These are phyloP conservation scores for Magnaporthiopsis incrustans DNA, from an alignment of 2,329 filamentous ascomycete genomes.

Conservation along the genomic window DNA sequence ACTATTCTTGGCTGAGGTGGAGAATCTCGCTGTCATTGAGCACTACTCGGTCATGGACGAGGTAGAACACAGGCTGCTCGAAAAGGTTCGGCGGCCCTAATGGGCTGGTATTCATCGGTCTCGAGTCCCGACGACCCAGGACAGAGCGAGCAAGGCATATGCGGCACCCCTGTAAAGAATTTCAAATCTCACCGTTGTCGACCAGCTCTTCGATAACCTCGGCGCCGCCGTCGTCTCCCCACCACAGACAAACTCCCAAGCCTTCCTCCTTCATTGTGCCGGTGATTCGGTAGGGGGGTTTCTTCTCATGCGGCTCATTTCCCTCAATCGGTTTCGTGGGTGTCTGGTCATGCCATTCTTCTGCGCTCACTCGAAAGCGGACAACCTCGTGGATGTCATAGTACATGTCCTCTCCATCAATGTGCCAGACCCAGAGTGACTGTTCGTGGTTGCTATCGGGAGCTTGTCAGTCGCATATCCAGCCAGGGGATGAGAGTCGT, in stretches of 20 bases:
- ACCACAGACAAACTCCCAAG: conserved; percentile 54
- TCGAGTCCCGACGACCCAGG: background rate
- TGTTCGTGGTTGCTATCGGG: conserved; percentile 58
- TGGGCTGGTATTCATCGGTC: background rate
- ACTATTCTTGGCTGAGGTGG: conserved; percentile 83
- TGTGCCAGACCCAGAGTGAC: conserved; percentile 77
- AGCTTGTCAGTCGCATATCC: conserved; percentile 15
- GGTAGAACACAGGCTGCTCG: conserved; percentile 76
- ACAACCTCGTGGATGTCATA: conserved; percentile 89
- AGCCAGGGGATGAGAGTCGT: background rate
- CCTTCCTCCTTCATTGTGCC: conserved; percentile 57
- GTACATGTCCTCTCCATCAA: conserved; percentile 66
- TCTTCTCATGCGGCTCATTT: conserved; percentile 50
- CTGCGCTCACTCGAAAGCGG: conserved; percentile 74
- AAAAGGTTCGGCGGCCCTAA: conserved; percentile 23
- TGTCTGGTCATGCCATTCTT: conserved; percentile 86
- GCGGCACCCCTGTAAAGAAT: background rate
- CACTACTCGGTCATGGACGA: conserved; percentile 87
- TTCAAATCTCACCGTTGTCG: background rate
- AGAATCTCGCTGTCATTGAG: conserved; percentile 92
- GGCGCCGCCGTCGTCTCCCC: conserved; percentile 12
- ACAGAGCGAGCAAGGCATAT: background rate
- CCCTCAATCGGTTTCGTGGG: conserved; percentile 58
- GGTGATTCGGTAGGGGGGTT: conserved; percentile 64
- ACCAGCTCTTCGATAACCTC: background rate